These are phyloP conservation scores for Suillus subaureus DNA, from an alignment of 768 basidiomycete species.

Conservation along the genomic window DNA sequence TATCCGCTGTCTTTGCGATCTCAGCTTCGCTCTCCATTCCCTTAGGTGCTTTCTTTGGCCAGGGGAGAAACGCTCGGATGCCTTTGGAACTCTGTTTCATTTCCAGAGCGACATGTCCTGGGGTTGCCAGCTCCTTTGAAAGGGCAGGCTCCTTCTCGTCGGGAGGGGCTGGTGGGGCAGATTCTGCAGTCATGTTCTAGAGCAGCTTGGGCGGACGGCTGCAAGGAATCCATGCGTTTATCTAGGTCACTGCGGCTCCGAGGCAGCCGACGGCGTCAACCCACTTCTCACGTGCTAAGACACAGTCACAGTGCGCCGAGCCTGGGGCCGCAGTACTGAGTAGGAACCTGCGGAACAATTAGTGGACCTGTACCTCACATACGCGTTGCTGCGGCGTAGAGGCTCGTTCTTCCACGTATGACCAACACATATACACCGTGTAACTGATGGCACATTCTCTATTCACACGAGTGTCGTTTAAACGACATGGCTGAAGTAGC, in stretches of 20 bases:
- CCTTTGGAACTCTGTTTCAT: conserved; percentile 14
- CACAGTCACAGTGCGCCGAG: too few species aligned
- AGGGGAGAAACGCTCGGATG: conserved; percentile 42
- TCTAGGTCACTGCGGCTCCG: not conserved
- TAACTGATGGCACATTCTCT: too few species aligned
- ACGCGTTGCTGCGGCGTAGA: too few species aligned
- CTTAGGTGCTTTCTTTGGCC: conserved; percentile 35
- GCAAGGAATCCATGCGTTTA: not conserved
- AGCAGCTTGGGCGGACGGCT: not conserved
- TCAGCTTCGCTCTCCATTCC: conserved; percentile 9
- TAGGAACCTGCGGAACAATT: too few species aligned
- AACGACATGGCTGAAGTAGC: too few species aligned
- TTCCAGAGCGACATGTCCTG: not conserved
- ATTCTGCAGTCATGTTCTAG: not conserved
- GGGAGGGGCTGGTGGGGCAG: conserved; percentile 33
- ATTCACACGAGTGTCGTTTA: too few species aligned
- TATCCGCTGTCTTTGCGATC: conserved; percentile 28
- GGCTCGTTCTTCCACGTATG: too few species aligned
- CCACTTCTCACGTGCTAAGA: too few species aligned
- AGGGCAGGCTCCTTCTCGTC: conserved; percentile 46
- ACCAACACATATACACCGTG: too few species aligned
- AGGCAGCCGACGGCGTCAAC: not conserved
- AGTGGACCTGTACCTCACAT: too few species aligned
- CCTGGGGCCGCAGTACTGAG: too few species aligned
- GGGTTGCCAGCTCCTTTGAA: not conserved